Evolutionary conservation across 108 stramenopile genomes (phyloP).

Genomic region (Chaetoceros tenuissimus): DNA sequence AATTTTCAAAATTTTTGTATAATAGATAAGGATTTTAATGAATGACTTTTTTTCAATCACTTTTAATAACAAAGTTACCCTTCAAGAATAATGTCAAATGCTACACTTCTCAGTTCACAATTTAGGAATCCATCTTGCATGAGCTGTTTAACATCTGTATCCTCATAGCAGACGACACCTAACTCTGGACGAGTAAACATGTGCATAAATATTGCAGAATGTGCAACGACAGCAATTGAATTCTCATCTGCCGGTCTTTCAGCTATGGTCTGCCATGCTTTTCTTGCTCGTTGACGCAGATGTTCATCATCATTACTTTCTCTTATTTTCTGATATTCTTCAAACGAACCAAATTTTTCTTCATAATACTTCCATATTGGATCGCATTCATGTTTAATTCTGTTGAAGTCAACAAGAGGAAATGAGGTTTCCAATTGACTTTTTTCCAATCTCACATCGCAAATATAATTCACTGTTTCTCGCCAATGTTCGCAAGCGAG

Average conservation of each 20-base stretch:
- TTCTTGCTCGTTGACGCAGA: constrained; percentile 19
- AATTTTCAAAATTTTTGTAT: no score
- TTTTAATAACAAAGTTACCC: no score
- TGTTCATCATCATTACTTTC: constrained; percentile 20
- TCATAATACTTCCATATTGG: constrained; percentile 30
- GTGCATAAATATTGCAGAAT: constrained; percentile 39
- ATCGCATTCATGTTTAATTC: constrained; percentile 11
- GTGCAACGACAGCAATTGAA: constrained; percentile 25
- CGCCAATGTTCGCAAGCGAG: constrained; percentile 35
- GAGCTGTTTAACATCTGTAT: constrained; percentile 18
- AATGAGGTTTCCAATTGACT: constrained; percentile 5
- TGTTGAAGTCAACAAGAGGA: constrained; percentile 19
- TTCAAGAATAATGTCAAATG: constrained; percentile 20
- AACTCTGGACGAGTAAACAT: constrained; percentile 30
- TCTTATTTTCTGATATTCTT: constrained; percentile 5
- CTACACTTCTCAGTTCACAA: constrained; percentile 27
- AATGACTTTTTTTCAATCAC: no score
- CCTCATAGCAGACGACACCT: constrained; percentile 25
- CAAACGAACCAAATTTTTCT: constrained; percentile 12
- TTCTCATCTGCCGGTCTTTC: constrained; percentile 15
- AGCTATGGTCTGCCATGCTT: constrained; percentile 21
- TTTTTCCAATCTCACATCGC: constrained; percentile 21
- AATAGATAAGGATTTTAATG: no score
- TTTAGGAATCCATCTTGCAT: constrained; percentile 25
- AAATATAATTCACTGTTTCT: constrained; percentile 34